Evolutionary conservation across 2,329 filamentous ascomycete genomes (phyloP).

Genomic region (Pseudogymnoascus sp.): DNA sequence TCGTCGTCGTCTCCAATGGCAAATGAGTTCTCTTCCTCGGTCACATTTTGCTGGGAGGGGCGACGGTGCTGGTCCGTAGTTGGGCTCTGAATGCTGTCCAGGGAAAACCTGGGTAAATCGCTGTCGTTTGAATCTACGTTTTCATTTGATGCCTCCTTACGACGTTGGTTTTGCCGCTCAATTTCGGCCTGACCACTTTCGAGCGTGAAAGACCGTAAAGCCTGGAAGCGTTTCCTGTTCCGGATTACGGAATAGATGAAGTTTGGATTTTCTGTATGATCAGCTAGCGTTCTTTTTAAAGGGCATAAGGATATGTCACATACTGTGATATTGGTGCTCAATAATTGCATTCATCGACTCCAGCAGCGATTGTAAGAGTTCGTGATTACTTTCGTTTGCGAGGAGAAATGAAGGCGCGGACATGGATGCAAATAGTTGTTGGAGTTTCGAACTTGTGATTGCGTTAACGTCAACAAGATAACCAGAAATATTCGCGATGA

Average conservation of each 20-base stretch:
- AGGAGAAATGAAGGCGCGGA: constrained; percentile 86
- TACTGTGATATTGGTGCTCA: constrained; percentile 77
- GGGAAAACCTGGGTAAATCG: constrained; percentile 45
- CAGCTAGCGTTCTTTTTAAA: constrained; percentile 1
- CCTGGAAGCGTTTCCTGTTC: constrained; percentile 75
- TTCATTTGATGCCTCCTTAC: constrained; percentile 48
- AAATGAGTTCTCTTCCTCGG: constrained; percentile 73
- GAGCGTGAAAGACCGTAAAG: constrained; percentile 75
- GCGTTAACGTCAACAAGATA: constrained; percentile 70
- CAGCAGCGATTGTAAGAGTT: constrained; percentile 68
- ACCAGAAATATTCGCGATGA: constrained; percentile 87
- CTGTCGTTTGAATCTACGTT: constrained; percentile 35
- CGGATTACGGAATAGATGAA: constrained; percentile 72
- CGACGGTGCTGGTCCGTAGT: constrained; percentile 43
- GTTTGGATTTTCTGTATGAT: constrained; percentile 60
- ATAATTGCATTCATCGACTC: constrained; percentile 85
- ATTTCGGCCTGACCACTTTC: constrained; percentile 90
- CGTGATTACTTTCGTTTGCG: constrained; percentile 85
- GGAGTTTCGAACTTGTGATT: constrained; percentile 67
- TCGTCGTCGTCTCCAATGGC: constrained; percentile 79
- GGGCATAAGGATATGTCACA: constrained; percentile 28
- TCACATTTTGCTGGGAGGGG: constrained; percentile 54
- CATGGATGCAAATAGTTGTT: constrained; percentile 87
- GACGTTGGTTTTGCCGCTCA: constrained; percentile 63
- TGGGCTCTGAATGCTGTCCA: constrained; percentile 60